Evolutionary conservation across 495 filamentous ascomycete species (phyloP).

Genomic region (Barbatosphaeria neglecta): DNA sequence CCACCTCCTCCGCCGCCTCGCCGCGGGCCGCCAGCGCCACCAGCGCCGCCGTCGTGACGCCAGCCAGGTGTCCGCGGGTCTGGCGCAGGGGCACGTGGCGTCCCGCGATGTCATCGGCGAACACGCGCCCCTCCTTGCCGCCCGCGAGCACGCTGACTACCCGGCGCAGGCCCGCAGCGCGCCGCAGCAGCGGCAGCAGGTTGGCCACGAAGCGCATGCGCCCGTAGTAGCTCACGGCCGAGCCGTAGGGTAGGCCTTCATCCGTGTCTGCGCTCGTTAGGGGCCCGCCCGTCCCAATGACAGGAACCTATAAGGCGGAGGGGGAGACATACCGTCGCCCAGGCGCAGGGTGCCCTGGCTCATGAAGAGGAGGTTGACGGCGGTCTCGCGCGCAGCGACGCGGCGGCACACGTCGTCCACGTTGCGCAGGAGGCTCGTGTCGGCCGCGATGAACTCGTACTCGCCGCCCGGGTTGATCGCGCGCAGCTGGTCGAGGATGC

Average conservation of each 20-base stretch:
- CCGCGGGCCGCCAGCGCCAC: conserved; percentile 31
- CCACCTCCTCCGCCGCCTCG: conserved; percentile 39
- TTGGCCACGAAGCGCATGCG: conserved; percentile 52
- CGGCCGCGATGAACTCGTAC: conserved; percentile 42
- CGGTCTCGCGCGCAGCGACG: conserved; percentile 42
- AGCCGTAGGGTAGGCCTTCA: conserved; percentile 45
- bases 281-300: not conserved
- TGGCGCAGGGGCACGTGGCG: conserved; percentile 14
- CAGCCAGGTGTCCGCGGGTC: conserved; percentile 29
- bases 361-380: conserved; percentile 53
- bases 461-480: conserved; percentile 38
- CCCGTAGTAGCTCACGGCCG: conserved; percentile 47
- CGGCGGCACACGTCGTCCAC: conserved; percentile 51
- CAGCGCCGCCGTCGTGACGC: conserved; percentile 40
- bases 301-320: not conserved
- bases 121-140: conserved; percentile 42
- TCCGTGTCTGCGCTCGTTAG: conserved; percentile 30
- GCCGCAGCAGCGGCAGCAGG: conserved; percentile 47
- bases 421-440: conserved; percentile 43
- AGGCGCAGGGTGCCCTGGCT: conserved; percentile 31
- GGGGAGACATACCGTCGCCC: conserved; percentile 7
- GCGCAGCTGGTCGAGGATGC: conserved; percentile 34
- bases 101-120: conserved; percentile 32
- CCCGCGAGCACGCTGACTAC: conserved; percentile 46
- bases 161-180: conserved; percentile 35